Base-by-base conservation (phyloP, 2,329 filamentous ascomycete genomes). In the Cercospora sp. region DNA sequence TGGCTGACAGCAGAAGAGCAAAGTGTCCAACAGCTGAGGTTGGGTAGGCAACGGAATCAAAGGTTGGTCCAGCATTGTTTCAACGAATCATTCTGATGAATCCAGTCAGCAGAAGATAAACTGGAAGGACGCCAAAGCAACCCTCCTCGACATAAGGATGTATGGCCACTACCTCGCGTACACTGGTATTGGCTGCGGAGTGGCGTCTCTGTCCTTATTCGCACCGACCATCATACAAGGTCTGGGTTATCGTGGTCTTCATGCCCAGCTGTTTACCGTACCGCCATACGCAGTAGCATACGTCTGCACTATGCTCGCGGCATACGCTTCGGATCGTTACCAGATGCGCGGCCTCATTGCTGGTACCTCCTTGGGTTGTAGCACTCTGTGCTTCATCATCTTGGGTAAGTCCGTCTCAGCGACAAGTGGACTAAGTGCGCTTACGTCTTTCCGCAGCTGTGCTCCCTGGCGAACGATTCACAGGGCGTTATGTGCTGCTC, bases 161-260 rank as follows among this genome's bases (percentile, higher is more conserved):
- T 39, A 39, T 39, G 36, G 36, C 36, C 36, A 39, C 7, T 39
- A 39, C 16, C 36, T 39, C 13, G 36, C 36, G 16, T 39, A 39
- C 16, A 39, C 36, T 39, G 36, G 36, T 13, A n/a, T 39, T 39
- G 36, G 36, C 36, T 39, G 36, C 13, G 36, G 36, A 39, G 36
- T 39, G 13, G 36, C 36, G 36, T 39, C 36, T n/a, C 36, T 39
- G 36, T 39, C 36, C 36, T 39, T 39, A 6, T 39, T 39, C 36
- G 36, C 36, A 39, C 36, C 36, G 36, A 39, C 36, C 10, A 87
- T 92, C 59, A 89, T 91, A 31, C 80, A 84, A 64, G 90, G 89
- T 3, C 83, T 91, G 3, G 84, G 86, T 13, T 91, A 89, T 76
- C 81, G 79, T 66, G 80, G 83, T 13, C 85, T 89, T 58, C 79